These are phyloP conservation scores for Peronospora farinosa DNA, from an alignment of 352 stramenopile species.

Conservation along the genomic window DNA sequence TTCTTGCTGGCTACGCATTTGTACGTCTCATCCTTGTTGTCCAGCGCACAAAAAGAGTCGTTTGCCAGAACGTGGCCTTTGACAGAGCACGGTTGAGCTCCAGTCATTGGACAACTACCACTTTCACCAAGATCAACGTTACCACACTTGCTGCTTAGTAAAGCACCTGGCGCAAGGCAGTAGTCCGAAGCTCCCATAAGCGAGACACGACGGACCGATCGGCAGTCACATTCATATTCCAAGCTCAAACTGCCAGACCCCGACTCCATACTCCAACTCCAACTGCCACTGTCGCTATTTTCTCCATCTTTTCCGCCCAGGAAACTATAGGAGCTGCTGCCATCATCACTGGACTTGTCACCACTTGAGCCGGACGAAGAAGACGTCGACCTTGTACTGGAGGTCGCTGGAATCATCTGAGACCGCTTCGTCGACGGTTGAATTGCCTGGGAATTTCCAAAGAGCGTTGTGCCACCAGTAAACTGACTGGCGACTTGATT, in stretches of 20 bases:
- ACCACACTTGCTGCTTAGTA: slow-evolving; percentile 58
- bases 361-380: slow-evolving; percentile 7
- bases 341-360: slow-evolving; percentile 1
- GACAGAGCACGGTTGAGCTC: slow-evolving; percentile 48
- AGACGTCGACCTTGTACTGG: no score
- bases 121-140: slow-evolving; percentile 45
- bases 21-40: slow-evolving; percentile 59
- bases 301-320: slow-evolving; percentile 13
- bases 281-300: slow-evolving; percentile 18
- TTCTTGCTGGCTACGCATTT: slow-evolving; percentile 66
- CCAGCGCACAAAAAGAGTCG: slow-evolving; percentile 51
- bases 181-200: slow-evolving; percentile 72
- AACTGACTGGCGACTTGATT: slow-evolving; percentile 12
- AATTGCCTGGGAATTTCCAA: slow-evolving; percentile 7
- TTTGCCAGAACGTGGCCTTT: slow-evolving; percentile 56
- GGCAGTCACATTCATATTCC: slow-evolving; percentile 44
- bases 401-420: neutral
- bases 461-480: neutral
- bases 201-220: slow-evolving; percentile 41
- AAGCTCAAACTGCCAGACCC: slow-evolving; percentile 27
- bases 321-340: neutral
- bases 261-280: slow-evolving; percentile 7
- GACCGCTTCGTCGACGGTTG: slow-evolving; percentile 2
- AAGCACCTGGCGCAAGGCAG: slow-evolving; percentile 39
- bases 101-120: slow-evolving; percentile 46